These are phyloP conservation scores for Kuraishia molischiana DNA, from an alignment of 805 yeast genomes.

Conservation along the genomic window DNA sequence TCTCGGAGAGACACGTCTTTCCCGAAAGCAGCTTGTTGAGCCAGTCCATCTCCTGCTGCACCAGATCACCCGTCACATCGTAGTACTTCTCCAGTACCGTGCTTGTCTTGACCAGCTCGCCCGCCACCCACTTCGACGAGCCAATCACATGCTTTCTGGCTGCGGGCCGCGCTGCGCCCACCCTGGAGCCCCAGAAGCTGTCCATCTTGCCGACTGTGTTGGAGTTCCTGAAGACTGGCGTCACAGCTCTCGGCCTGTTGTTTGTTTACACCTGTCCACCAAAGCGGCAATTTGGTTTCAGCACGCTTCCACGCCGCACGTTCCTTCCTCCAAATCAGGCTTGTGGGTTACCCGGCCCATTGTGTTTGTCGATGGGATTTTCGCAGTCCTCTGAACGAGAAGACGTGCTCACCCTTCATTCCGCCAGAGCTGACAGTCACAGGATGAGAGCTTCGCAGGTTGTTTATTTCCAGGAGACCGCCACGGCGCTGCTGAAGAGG, in stretches of 20 bases:
- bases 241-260: no score
- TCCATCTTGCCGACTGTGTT: no score
- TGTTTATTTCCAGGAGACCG: conserved; percentile 36
- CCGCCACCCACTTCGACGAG: conserved; percentile 39
- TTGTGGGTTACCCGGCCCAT: not conserved
- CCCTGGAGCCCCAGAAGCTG: not conserved
- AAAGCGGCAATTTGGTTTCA: no score
- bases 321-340: no score
- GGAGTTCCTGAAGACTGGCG: no score
- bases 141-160: conserved; percentile 19
- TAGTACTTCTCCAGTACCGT: conserved; percentile 25
- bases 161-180: not conserved
- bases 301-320: no score
- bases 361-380: not conserved
- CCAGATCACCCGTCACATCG: conserved; percentile 28
- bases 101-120: conserved; percentile 29
- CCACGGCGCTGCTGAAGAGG: conserved; percentile 44
- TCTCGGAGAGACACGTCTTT: not conserved
- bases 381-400: no score
- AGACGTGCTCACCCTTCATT: no score
- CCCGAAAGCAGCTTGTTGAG: conserved; percentile 26
- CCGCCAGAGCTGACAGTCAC: no score
- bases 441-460: conserved; percentile 41
- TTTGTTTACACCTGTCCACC: no score
- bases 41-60: conserved; percentile 28